Percentiles rank a stretch among this genome's conserved stretches.
Conservation (phyloP, 139 green algal species). For the Chlorella sp. region DNA sequence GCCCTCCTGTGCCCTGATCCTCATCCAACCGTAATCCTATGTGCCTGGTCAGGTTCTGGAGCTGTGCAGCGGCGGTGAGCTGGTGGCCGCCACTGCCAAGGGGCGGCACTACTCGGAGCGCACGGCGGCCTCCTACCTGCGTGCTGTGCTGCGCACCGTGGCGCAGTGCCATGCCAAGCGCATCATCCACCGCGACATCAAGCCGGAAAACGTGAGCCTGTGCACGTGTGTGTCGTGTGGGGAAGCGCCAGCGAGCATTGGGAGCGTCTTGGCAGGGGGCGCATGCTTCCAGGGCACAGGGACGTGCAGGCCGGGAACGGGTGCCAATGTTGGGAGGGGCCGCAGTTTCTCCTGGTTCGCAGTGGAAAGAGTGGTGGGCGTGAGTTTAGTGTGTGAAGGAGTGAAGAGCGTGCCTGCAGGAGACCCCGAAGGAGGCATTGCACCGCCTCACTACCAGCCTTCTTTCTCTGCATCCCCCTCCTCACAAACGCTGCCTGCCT, state of each 20-base stretch:
- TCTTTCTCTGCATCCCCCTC: not conserved
- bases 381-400: not conserved
- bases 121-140: conserved; percentile 49
- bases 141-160: conserved; percentile 51
- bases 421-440: too few relatives aligned
- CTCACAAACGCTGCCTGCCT: not conserved
- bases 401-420: not conserved
- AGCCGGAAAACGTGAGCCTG: conserved; percentile 40
- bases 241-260: too few relatives aligned
- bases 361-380: too few relatives aligned
- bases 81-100: conserved; percentile 35
- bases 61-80: conserved; percentile 58
- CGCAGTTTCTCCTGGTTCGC: too few relatives aligned
- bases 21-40: too few relatives aligned
- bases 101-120: conserved; percentile 49
- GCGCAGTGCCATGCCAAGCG: conserved; percentile 54
- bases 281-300: too few relatives aligned
- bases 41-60: conserved; percentile 43
- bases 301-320: too few relatives aligned
- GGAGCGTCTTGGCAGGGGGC: not conserved
- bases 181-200: conserved; percentile 63
- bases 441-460: too few relatives aligned
- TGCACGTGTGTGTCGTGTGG: not conserved
- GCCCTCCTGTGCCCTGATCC: too few relatives aligned
- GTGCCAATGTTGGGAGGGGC: too few relatives aligned